Evolutionary conservation across 140 eudicot species (phyloP).

Genomic region (Anethum foeniculum): DNA sequence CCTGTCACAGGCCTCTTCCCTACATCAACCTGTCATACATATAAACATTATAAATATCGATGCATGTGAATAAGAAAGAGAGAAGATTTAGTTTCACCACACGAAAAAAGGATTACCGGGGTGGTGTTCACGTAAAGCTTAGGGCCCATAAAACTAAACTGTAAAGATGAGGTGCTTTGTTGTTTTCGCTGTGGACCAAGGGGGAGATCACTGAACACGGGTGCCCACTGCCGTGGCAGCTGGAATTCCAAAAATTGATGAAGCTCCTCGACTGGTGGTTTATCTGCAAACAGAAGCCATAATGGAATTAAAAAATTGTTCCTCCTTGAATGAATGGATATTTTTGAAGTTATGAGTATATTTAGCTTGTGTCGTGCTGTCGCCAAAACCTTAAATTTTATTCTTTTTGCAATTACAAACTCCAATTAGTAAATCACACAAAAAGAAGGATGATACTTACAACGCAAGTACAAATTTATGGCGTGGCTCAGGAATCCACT

Average conservation of each 20-base stretch:
- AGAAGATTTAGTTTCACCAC: background rate
- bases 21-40: conserved; percentile 70
- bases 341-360: background rate
- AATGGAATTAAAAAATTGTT: background rate
- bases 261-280: conserved; percentile 97
- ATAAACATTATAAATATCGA: background rate
- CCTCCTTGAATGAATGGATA: background rate
- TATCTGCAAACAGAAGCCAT: conserved; percentile 45
- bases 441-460: conserved; percentile 35
- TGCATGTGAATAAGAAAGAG: background rate
- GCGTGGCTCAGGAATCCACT: conserved; percentile 97
- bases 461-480: conserved; percentile 86
- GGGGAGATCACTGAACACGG: conserved; percentile 87
- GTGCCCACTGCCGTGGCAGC: conserved; percentile 98
- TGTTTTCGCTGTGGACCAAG: conserved; percentile 95
- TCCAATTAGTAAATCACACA: background rate
- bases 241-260: conserved; percentile 98
- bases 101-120: conserved; percentile 40
- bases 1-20: conserved; percentile 98
- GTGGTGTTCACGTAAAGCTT: conserved; percentile 70
- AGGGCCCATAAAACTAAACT: conserved; percentile 93
- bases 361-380: background rate
- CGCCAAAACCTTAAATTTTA: background rate
- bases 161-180: conserved; percentile 65
- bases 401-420: background rate